A percentile compares a stretch with the other conserved stretches of the same genome.
These are phyloP conservation scores for Guillardia theta DNA, from an alignment of 78 protist genomes.

Conservation along the genomic window DNA sequence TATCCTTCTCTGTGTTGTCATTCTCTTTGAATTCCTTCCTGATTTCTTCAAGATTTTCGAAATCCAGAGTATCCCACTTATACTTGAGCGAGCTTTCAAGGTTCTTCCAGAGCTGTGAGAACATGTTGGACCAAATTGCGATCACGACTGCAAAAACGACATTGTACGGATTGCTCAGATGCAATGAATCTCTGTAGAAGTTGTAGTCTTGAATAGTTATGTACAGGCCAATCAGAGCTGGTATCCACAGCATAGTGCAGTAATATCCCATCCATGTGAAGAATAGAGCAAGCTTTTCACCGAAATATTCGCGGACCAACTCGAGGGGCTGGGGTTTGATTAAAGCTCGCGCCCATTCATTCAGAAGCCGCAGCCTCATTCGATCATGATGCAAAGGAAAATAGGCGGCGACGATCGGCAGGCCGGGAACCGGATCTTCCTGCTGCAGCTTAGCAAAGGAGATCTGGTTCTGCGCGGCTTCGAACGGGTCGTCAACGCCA, in stretches of 20 bases:
- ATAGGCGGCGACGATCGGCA: not conserved
- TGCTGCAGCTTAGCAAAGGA: not conserved
- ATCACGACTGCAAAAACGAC: not conserved
- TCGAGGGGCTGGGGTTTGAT: not conserved
- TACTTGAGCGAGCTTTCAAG: not conserved
- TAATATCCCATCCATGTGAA: not conserved
- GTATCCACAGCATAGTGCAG: conserved; percentile 36
- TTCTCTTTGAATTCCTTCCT: not conserved
- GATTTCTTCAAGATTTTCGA: not conserved
- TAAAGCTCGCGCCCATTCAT: conserved; percentile 8
- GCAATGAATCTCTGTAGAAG: too few relatives aligned
- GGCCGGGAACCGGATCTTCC: too few relatives aligned
- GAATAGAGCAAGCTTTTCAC: not conserved
- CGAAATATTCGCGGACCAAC: not conserved
- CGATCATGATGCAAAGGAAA: not conserved
- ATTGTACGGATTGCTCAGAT: not conserved
- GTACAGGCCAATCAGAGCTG: not conserved
- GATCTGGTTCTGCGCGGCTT: too few relatives aligned
- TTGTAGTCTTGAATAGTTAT: too few relatives aligned
- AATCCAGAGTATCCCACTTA: conserved; percentile 5
- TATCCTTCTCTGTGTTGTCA: not conserved
- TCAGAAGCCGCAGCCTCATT: not conserved
- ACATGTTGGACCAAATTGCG: not conserved
- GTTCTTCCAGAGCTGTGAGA: not conserved
- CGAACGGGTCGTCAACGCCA: not conserved